Conservation (phyloP, 2,329 filamentous ascomycete species). For the Aspergillus caelatus region DNA sequence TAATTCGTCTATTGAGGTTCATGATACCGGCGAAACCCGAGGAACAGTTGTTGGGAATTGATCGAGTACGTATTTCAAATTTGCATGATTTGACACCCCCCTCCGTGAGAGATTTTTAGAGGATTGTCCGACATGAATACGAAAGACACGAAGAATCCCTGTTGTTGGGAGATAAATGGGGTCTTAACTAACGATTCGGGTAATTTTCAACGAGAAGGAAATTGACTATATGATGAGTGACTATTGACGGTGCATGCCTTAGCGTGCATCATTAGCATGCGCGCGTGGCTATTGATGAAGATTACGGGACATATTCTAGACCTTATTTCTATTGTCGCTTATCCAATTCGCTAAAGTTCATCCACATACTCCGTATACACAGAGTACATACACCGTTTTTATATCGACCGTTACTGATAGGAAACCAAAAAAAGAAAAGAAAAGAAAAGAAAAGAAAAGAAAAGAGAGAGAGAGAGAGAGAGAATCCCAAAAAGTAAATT, state of each 20-base stretch:
- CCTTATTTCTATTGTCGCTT: not conserved
- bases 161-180: not conserved
- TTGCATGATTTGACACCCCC: not conserved
- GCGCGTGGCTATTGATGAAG: not conserved
- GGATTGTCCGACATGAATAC: not conserved
- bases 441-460: no score
- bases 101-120: not conserved
- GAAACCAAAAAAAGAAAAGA: no score
- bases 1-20: not conserved
- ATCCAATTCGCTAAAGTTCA: no score
- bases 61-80: not conserved
- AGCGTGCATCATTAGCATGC: not conserved
- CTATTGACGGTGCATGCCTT: not conserved
- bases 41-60: not conserved
- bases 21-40: conserved; percentile 17
- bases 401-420: no score
- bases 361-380: no score
- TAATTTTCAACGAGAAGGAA: not conserved
- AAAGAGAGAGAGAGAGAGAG: no score
- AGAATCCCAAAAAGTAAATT: no score
- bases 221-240: not conserved
- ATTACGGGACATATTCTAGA: not conserved
- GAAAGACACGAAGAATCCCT: conserved; percentile 1
- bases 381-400: no score
- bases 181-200: conserved; percentile 4